phyloP scores from a whole-genome alignment of 2,329 filamentous ascomycete genomes.

The Phoma herbarum region DNA sequence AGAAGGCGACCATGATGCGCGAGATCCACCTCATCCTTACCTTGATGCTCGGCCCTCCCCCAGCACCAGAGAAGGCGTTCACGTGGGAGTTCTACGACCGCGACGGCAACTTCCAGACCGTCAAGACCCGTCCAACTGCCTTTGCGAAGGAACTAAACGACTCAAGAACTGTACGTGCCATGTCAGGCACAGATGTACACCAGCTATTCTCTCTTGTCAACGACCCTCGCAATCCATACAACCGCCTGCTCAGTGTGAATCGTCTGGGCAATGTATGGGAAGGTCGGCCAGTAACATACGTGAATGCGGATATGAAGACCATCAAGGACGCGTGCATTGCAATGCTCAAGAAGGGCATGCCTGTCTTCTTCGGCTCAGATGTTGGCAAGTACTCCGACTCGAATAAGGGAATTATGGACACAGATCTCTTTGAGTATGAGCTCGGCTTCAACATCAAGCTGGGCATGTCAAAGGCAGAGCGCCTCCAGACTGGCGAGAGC shows the following conservation, averaged over 20 bases:
- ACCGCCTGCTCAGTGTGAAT: conserved; percentile 76
- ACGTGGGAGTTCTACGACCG: conserved; percentile 82
- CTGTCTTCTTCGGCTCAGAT: conserved; percentile 89
- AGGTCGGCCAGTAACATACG: conserved; percentile 77
- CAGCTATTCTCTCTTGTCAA: conserved; percentile 83
- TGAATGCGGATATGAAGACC: conserved; percentile 78
- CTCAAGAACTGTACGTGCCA: conserved; percentile 65
- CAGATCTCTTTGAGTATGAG: conserved; percentile 77
- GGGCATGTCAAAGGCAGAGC: conserved; percentile 77
- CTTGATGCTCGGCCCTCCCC: conserved; percentile 81
- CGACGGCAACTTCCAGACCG: conserved; percentile 68
- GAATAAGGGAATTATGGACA: conserved; percentile 79
- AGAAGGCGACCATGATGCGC: conserved; percentile 78
- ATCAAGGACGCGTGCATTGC: conserved; percentile 78
- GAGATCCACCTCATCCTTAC: conserved; percentile 85
- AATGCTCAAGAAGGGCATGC: conserved; percentile 80
- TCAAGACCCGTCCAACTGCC: conserved; percentile 71
- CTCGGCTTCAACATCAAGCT: conserved; percentile 83
- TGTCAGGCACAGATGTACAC: conserved; percentile 67
- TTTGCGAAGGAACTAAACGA: conserved; percentile 76
- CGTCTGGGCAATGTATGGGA: conserved; percentile 84
- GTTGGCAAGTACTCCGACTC: conserved; percentile 83
- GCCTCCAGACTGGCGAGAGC: conserved; percentile 76
- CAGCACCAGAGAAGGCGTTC: conserved; percentile 73
- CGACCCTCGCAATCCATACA: conserved; percentile 80